These are phyloP conservation scores for Ogataea trehaloabstinens DNA, from an alignment of 805 yeast genomes.

Conservation along the genomic window DNA sequence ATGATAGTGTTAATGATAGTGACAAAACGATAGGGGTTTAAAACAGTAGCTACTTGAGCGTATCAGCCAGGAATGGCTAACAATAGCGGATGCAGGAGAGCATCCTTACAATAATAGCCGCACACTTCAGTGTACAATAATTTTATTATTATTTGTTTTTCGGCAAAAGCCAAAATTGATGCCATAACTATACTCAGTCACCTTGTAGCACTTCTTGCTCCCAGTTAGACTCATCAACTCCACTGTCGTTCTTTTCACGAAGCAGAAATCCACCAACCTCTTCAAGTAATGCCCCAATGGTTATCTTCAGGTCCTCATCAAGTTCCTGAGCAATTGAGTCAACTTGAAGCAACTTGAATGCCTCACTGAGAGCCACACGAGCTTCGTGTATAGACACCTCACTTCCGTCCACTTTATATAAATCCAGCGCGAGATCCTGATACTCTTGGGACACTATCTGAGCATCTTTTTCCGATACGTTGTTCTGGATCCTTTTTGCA, in stretches of 20 bases:
- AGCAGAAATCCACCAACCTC: conserved; percentile 62
- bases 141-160: too few relatives aligned
- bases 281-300: conserved; percentile 47
- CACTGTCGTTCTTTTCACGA: conserved; percentile 35
- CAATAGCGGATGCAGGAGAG: not conserved
- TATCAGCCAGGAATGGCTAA: not conserved
- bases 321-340: conserved; percentile 38
- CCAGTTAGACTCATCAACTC: conserved; percentile 46
- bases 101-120: not conserved
- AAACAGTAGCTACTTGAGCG: too few relatives aligned
- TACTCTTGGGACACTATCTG: conserved; percentile 36
- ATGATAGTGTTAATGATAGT: conserved; percentile 19
- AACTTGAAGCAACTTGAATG: conserved; percentile 34
- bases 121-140: too few relatives aligned
- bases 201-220: conserved; percentile 49
- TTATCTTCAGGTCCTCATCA: conserved; percentile 58
- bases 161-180: too few relatives aligned
- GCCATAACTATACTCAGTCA: too few relatives aligned
- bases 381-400: conserved; percentile 37
- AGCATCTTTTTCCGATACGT: conserved; percentile 13
- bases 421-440: conserved; percentile 35
- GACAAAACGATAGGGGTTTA: too few relatives aligned
- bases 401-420: conserved; percentile 29
- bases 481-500: conserved; percentile 36
- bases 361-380: conserved; percentile 38